Base-by-base conservation (phyloP, 1,139 yeast genomes). In the Scheffersomyces lignicola region DNA sequence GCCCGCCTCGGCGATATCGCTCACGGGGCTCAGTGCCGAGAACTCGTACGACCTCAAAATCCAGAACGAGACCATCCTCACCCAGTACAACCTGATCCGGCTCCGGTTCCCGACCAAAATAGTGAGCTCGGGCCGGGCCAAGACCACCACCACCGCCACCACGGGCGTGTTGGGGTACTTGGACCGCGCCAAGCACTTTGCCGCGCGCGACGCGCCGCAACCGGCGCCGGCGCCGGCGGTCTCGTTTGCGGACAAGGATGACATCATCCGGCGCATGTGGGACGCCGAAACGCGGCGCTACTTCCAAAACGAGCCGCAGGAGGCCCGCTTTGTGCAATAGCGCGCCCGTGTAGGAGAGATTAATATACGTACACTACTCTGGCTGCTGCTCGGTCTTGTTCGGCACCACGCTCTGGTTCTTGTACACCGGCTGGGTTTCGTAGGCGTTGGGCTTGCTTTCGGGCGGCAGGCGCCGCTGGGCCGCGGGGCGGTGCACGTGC, bases 371-470 rank as follows among this genome's bases (percentile, higher is more conserved):
- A n/a, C n/a, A n/a, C n/a, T n/a, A n/a, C n/a, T n/a, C n/a, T n/a
- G n/a, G n/a, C n/a, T n/a, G n/a, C n/a, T n/a, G n/a, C n/a, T n/a
- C n/a, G n/a, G n/a, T n/a, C n/a, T n/a, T n/a, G n/a, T n/a, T n/a
- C n/a, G n/a, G n/a, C n/a, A n/a, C n/a, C n/a, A n/a, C n/a, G n/a
- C n/a, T n/a, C 44, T 60, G 58, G 42, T 64, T 65, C 30, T 53
- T 62, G 50, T 79, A 80, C 40, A 66, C 72, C 0, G 90, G 90
- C 50, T 82, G 89, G 26, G 66, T 57, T 52, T 82, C 90, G 46
- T 82, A 82, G 0, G 88, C 87, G 53, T 82, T 82, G 3, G 87
- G 84, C 26, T 68, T 24, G 15, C 14, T 20, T 10, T 18, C 18
- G n/a, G 18, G n/a, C n/a, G n/a, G n/a, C n/a, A n/a, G n/a, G n/a